A percentile compares a stretch with the other conserved stretches of the same genome.
These are phyloP conservation scores for Huntiella abstrusa DNA, from an alignment of 2,329 filamentous ascomycete species.

Conservation along the genomic window DNA sequence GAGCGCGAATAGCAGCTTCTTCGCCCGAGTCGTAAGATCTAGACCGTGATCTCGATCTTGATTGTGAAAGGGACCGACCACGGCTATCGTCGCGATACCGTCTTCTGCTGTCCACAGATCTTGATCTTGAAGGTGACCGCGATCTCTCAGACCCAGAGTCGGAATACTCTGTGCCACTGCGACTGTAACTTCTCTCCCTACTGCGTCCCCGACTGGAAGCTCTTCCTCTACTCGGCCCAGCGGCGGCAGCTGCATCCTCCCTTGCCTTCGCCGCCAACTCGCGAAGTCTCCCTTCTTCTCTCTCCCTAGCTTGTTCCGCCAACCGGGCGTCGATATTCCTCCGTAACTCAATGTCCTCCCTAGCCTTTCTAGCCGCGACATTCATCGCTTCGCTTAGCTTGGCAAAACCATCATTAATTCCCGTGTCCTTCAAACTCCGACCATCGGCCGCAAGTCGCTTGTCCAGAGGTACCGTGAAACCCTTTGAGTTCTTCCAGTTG, in stretches of 20 bases:
- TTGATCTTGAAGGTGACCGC: background rate
- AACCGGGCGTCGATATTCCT: conserved; percentile 89
- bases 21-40: conserved; percentile 32
- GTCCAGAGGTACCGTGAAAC: conserved; percentile 88
- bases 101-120: background rate
- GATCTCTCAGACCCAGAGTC: background rate
- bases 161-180: background rate
- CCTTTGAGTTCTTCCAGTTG: conserved; percentile 99
- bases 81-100: background rate
- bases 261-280: conserved; percentile 78
- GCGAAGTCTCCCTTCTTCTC: conserved; percentile 84
- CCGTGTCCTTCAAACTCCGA: conserved; percentile 74
- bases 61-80: conserved; percentile 15
- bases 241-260: conserved; percentile 46
- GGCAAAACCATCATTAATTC: conserved; percentile 97
- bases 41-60: conserved; percentile 29
- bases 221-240: background rate
- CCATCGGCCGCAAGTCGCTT: conserved; percentile 91
- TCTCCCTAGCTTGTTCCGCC: conserved; percentile 86
- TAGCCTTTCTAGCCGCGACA: conserved; percentile 82
- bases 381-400: conserved; percentile 89
- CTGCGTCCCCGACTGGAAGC: background rate
- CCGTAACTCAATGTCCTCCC: conserved; percentile 86
- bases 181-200: background rate
- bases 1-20: conserved; percentile 51